Conservation (phyloP, 1,139 yeast genomes). For the Geotrichum restrictum region DNA sequence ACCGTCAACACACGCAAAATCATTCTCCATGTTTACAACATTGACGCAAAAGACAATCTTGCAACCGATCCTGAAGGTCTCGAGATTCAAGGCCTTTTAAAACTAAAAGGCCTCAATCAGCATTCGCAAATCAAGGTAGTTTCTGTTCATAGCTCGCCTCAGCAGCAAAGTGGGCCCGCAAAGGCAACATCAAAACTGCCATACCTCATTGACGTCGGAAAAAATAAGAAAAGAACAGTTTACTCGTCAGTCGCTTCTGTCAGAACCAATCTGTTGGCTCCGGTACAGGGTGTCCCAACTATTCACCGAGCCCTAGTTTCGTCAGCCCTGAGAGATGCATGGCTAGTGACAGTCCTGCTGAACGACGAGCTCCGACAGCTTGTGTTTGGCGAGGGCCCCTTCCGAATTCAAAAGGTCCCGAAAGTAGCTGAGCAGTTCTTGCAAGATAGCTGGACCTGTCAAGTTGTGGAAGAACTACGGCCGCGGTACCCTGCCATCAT, state of each 20-base stretch:
- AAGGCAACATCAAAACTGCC: conserved; percentile 26
- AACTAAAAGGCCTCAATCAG: conserved; percentile 17
- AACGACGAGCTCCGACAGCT: conserved; percentile 18
- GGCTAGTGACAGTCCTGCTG: conserved; percentile 31
- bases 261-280: conserved; percentile 13
- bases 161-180: conserved; percentile 20
- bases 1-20: neutral
- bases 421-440: conserved; percentile 15
- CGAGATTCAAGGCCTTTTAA: conserved; percentile 28
- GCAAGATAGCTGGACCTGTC: conserved; percentile 16
- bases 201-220: conserved; percentile 19
- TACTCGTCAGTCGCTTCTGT: conserved; percentile 14
- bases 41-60: conserved; percentile 25
- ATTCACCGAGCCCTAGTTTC: conserved; percentile 31
- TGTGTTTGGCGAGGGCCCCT: conserved; percentile 20
- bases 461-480: conserved; percentile 10
- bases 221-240: conserved; percentile 15
- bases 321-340: conserved; percentile 34
- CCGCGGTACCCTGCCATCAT: conserved; percentile 18
- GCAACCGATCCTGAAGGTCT: conserved; percentile 36
- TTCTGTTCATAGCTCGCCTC: conserved; percentile 26
- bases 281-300: conserved; percentile 14
- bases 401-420: conserved; percentile 11
- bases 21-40: conserved; percentile 31
- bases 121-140: conserved; percentile 4